Evolutionary conservation across 176 grass and related monocot genomes (phyloP), one percentile per base, ranked within the genome.

Genomic region (Musa schizocarpa): DNA sequence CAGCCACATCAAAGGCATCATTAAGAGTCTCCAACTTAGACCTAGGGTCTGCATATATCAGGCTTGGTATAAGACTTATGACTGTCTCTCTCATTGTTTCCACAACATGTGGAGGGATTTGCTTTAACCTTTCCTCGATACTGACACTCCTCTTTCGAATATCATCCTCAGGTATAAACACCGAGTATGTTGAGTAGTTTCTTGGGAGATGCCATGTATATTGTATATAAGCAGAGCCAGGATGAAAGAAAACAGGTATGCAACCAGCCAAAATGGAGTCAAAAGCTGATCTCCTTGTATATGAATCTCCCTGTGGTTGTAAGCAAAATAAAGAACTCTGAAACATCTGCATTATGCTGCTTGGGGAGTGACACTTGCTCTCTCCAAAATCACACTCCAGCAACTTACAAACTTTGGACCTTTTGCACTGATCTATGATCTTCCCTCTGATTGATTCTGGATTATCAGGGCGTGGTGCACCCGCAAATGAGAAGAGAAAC

Each of bases 231-330:
- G 93, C 93, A 64, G 93, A 97, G 72, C 93, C 93, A 1, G 93
- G 93, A 86, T 97, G 93, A 74, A 97, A 97, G 85, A 97, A 93
- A 83, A 97, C 93, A 65, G 93, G 93, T 77, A 97, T 82, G 52
- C 93, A 97, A 50, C 93, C 93, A n/a, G 93, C 93, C 72, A 97
- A 54, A 79, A 97, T 93, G 0, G 93, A 97, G 73, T 97, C 93
- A 11, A 97, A 97, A 51, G 93, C 90, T 61, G 93, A 97, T 81
- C 93, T 88, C 71, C 93, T 90, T 3, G 93, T 97, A 16, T 92
- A 97, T 14, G 89, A 92, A 81, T 97, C 93, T 68, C 93, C 93
- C 77, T 97, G 93, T 2, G 93, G 93, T 80, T 97, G 93, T 82
- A 97, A 74, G 78, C 93, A 97, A 77, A 97, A 97, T 49, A 93